Base-by-base conservation (phyloP, 441 rosid genomes). In the Euphorbia corollata region DNA sequence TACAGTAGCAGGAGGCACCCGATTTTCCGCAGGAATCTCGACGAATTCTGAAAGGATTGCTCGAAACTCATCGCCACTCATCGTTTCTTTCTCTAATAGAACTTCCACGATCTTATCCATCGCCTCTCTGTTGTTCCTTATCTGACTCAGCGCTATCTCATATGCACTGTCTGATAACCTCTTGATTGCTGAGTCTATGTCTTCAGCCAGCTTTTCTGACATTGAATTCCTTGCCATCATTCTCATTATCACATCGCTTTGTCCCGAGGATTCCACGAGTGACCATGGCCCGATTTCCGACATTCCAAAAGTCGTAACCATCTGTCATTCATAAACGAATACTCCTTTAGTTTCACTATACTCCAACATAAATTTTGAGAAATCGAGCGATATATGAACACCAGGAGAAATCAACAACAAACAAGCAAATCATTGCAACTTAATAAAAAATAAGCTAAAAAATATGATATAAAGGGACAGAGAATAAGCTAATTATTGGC, bases 251-350 rank as follows among this genome's bases (percentile, higher is more conserved):
- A 93, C 94, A 65, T 93, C 92, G 59, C 92, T 88, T 79, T 88
- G 96, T 1, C 79, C 85, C 1, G 91, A 82, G 8, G 86, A 63
- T 61, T 93, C 98, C 97, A 93, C 86, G 8, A 93, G 77, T 0
- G 98, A 90, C 97, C 96, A 88, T n/a, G 98, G 98, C 5, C 97
- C 96, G 11, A 93, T 93, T 57, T 93, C 96, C 16, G 98, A 93
- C 97, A 93, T 93, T 19, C 97, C 97, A 60, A 93, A 93, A 47
- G 96, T 90, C 58, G 88, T 84, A 51, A 93, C 96, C 97, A 90
- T 92, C 97, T 92, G 88, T 71, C 75, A 24, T 18, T 0, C 6
- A 51, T 20, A 59, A n/a, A 51, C 43, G 19, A 30, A 38, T 1
- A 50, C 22, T 36, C 41, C 5, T 4, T 47, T 24, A 48, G 7